phyloP scores from a whole-genome alignment of 768 basidiomycete species.

The Leccinellum rugosiceps region DNA sequence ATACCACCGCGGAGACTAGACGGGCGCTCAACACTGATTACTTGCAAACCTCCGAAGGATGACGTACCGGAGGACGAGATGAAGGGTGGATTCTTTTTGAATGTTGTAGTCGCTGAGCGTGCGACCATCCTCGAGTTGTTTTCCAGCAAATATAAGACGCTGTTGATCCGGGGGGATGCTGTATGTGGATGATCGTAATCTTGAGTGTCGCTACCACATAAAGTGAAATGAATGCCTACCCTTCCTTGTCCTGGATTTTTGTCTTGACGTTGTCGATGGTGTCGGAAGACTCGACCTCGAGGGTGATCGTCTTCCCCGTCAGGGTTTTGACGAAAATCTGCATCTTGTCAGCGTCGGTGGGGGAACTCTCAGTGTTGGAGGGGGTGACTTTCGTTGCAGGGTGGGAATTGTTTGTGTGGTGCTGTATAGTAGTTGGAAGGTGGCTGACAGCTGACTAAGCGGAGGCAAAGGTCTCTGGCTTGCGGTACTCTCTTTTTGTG shows the following conservation, averaged over 20 bases:
- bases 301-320: conserved; percentile 44
- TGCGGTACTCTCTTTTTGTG: too few relatives aligned
- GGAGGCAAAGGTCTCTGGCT: background rate
- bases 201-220: rapidly evolving
- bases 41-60: background rate
- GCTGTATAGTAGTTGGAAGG: conserved; percentile 34
- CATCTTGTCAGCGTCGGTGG: conserved; percentile 36
- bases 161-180: conserved; percentile 28
- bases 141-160: conserved; percentile 67
- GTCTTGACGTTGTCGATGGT: conserved; percentile 30
- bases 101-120: conserved; percentile 97
- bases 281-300: conserved; percentile 29
- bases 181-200: conserved; percentile 29
- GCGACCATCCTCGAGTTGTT: conserved; percentile 98
- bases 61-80: conserved; percentile 88
- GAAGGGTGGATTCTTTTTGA: conserved; percentile 97
- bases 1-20: conserved; percentile 60
- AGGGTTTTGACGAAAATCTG: conserved; percentile 88
- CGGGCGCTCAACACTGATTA: background rate
- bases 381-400: background rate
- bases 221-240: conserved; percentile 34
- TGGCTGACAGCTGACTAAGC: conserved; percentile 18
- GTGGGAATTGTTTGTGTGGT: conserved; percentile 20
- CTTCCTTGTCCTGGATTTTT: conserved; percentile 63
- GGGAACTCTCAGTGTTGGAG: background rate